Conservation (phyloP, 768 basidiomycete genomes). For the Tephrocybe sp. region DNA sequence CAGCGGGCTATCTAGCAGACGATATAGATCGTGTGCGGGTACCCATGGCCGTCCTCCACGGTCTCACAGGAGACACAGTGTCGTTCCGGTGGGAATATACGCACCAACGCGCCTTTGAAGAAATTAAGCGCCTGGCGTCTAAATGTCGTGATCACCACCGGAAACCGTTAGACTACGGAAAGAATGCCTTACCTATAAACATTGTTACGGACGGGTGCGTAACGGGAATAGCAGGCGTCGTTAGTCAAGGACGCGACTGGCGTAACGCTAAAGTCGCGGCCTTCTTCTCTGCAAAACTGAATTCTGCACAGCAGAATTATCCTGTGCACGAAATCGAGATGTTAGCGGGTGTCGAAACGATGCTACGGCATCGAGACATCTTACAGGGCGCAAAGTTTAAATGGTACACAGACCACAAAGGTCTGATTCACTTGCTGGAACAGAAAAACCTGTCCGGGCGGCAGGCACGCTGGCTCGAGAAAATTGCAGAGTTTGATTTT, state of each 20-base stretch:
- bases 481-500: constrained; percentile 16
- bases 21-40: constrained; percentile 1
- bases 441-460: constrained; percentile 7
- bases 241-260: not conserved
- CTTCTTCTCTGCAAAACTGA: constrained; percentile 6
- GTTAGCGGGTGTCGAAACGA: constrained; percentile 5
- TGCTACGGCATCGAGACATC: constrained; percentile 4
- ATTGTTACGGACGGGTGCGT: not conserved
- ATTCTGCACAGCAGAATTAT: constrained; percentile 4
- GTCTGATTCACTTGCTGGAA: not conserved
- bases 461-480: constrained; percentile 10
- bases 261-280: not conserved
- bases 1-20: too few species aligned
- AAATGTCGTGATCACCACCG: not conserved
- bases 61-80: constrained; percentile 3
- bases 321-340: not conserved
- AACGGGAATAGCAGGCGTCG: not conserved
- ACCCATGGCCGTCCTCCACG: constrained; percentile 1
- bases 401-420: not conserved
- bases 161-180: not conserved
- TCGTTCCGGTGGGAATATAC: not conserved
- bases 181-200: not conserved
- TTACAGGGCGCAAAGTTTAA: constrained; percentile 4
- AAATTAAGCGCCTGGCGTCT: too few species aligned
- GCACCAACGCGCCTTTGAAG: too few species aligned